phyloP scores from a whole-genome alignment of 2,329 filamentous ascomycete genomes.

The Mycosphaerella sp. region DNA sequence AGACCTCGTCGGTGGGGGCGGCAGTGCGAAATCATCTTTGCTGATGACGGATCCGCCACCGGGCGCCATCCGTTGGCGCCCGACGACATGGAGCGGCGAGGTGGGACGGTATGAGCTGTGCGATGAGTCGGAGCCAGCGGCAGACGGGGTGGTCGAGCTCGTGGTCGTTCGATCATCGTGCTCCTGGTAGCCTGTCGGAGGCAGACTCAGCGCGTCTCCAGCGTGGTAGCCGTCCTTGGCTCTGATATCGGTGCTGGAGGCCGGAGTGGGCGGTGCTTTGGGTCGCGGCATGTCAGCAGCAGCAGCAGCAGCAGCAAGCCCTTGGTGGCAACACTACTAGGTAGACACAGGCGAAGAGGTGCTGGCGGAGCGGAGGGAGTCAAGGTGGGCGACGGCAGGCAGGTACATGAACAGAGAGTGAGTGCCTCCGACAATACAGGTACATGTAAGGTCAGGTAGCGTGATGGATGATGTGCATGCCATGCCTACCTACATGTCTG shows the following conservation, averaged over 20 bases:
- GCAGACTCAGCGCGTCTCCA: constrained; percentile 66
- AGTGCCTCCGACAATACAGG: too few relatives aligned
- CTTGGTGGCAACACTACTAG: background rate
- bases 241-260: constrained; percentile 71
- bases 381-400: constrained; percentile 21
- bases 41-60: constrained; percentile 28
- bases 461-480: background rate
- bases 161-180: constrained; percentile 41
- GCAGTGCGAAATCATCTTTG: constrained; percentile 68
- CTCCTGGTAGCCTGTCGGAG: constrained; percentile 60
- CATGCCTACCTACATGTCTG: constrained; percentile 1
- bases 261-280: constrained; percentile 66
- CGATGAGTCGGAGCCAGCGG: constrained; percentile 47
- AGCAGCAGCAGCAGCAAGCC: background rate
- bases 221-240: constrained; percentile 59
- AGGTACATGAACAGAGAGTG: background rate
- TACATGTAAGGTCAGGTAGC: background rate
- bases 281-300: constrained; percentile 55
- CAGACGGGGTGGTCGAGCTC: constrained; percentile 44
- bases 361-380: constrained; percentile 23
- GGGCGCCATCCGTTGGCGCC: constrained; percentile 30
- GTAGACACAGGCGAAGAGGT: too few relatives aligned
- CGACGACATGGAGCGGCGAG: constrained; percentile 36
- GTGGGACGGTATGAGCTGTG: constrained; percentile 36
- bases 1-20: constrained; percentile 83